phyloP scores from a whole-genome alignment of 352 stramenopile genomes.

The Phytophthora multivora region DNA sequence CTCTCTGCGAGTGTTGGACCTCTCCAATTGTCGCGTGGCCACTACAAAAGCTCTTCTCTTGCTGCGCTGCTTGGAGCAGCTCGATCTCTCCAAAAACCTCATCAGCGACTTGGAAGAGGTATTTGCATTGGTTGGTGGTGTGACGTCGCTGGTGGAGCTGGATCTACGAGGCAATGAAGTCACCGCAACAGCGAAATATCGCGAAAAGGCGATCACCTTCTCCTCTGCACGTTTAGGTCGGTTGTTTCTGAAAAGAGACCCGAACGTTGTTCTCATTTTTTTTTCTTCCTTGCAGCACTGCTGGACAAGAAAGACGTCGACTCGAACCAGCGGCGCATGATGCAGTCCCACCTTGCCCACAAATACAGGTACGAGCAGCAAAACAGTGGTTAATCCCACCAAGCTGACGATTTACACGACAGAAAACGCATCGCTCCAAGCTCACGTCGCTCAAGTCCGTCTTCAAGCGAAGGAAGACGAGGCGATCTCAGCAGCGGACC shows the following conservation, averaged over 20 bases:
- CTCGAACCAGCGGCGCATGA: slow-evolving; percentile 74
- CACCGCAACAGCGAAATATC: slow-evolving; percentile 56
- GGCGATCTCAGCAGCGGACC: slow-evolving; percentile 5
- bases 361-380: slow-evolving; percentile 56
- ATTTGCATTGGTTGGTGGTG: slow-evolving; percentile 54
- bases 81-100: slow-evolving; percentile 71
- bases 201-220: slow-evolving; percentile 78
- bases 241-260: neutral
- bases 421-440: slow-evolving; percentile 36
- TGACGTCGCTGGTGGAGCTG: slow-evolving; percentile 57
- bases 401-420: slow-evolving; percentile 6
- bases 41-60: slow-evolving; percentile 30
- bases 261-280: slow-evolving; percentile 1
- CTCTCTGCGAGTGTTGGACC: slow-evolving; percentile 63
- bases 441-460: slow-evolving; percentile 7
- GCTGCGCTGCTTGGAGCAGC: slow-evolving; percentile 53
- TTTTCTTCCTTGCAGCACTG: slow-evolving; percentile 34
- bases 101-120: slow-evolving; percentile 73
- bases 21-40: slow-evolving; percentile 59
- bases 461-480: slow-evolving; percentile 7
- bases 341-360: slow-evolving; percentile 79
- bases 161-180: slow-evolving; percentile 69
- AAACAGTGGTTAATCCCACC: neutral
- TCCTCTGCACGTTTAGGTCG: slow-evolving; percentile 60
- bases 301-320: slow-evolving; percentile 81